Conservation (phyloP, 441 rosid species). For the Macaranga tanarius region DNA sequence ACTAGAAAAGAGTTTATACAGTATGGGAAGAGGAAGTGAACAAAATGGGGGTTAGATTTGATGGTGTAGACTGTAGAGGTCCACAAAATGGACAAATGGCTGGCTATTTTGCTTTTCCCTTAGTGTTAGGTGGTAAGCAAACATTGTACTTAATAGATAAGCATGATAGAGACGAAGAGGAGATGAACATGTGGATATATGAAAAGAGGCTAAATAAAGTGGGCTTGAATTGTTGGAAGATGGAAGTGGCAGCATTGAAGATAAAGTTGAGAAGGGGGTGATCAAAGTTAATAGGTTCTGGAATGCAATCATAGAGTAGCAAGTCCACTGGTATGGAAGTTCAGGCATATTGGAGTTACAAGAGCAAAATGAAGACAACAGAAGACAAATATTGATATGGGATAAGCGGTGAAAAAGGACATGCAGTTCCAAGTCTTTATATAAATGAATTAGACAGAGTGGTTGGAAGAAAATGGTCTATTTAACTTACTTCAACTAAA, state of each 20-base stretch:
- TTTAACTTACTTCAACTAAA: background rate
- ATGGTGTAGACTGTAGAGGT: background rate
- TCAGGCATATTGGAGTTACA: no score
- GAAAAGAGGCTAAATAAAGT: background rate
- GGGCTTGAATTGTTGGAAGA: background rate
- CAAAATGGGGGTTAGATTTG: background rate
- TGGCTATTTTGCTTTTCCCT: no score
- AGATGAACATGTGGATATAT: background rate
- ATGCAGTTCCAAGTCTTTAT: background rate
- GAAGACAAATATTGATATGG: background rate
- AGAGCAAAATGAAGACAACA: no score
- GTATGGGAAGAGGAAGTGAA: background rate
- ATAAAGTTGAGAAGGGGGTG: background rate
- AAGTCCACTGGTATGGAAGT: no score
- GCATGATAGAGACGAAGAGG: background rate
- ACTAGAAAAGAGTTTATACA: background rate
- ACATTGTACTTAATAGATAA: background rate
- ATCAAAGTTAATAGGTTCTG: no score
- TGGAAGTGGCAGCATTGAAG: background rate
- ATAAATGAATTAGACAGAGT: background rate
- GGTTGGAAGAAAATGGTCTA: background rate
- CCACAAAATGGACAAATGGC: background rate
- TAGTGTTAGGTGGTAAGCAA: background rate
- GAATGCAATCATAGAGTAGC: background rate
- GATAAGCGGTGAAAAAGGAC: background rate